phyloP scores from a whole-genome alignment of 371 early-diverging fungal genomes.

The Coemansia sp. region DNA sequence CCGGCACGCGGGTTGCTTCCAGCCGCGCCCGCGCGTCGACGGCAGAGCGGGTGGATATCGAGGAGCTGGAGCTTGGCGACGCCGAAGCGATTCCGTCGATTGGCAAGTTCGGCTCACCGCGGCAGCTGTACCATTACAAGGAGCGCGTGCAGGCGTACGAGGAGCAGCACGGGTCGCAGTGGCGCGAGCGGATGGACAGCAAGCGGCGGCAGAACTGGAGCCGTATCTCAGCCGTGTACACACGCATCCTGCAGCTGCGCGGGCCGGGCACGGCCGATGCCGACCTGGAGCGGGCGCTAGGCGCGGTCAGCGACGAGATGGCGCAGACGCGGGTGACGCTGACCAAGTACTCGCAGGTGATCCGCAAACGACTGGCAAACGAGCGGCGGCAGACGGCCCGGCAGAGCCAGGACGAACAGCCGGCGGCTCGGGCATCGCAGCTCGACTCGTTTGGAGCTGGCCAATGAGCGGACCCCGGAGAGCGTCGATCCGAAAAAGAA shows the following conservation, averaged over 20 bases:
- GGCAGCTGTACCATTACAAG: conserved; percentile 27
- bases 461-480: neutral
- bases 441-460: neutral
- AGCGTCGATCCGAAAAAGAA: conserved; percentile 5
- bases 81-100: conserved; percentile 35
- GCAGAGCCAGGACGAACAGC: neutral
- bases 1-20: neutral
- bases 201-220: conserved; percentile 40
- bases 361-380: conserved; percentile 28
- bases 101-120: conserved; percentile 30
- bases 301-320: conserved; percentile 23
- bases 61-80: conserved; percentile 14
- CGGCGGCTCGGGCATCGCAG: neutral
- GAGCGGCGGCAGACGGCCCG: conserved; percentile 18
- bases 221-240: conserved; percentile 40
- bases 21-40: neutral
- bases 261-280: conserved; percentile 7
- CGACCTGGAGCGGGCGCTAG: conserved; percentile 27
- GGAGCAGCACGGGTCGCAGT: conserved; percentile 19
- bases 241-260: conserved; percentile 30
- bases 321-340: conserved; percentile 17
- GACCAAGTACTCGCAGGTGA: conserved; percentile 30
- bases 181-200: conserved; percentile 45
- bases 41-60: neutral
- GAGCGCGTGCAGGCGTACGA: conserved; percentile 26